Evolutionary conservation across 352 stramenopile species (phyloP), one percentile per base, ranked within the genome.

Genomic region (Phytophthora hibernalis): DNA sequence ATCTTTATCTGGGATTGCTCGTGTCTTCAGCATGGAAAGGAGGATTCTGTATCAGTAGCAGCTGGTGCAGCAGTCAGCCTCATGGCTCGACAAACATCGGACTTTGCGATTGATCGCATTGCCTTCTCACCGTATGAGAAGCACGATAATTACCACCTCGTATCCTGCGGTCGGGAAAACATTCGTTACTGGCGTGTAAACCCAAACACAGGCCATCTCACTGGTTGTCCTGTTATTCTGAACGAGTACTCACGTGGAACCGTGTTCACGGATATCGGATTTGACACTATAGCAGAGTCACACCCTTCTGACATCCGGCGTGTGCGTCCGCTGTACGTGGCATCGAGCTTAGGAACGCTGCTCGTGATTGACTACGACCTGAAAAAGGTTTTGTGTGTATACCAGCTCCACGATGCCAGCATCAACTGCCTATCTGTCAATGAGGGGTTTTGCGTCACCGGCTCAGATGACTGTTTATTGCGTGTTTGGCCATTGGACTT

Each of bases 401-500:
- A 97, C 61, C 82, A 93, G 50, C 72, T 98, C 15, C 93, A 98
- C 60, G 79, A 96, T 49, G 83, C 80, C 0, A 78, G 83, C 21
- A 97, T 98, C 60, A 85, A 91, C 26, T 87, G 82, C 31, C 61
- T 98, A 1, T 83, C 77, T 5, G 70, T 98, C 8, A 97, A 97
- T 57, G 89, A 97, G 42, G 91, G 88, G 1, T 98, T 97, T 53
- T 97, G 90, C 30, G 89, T 97, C 15, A 97, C 92, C 8, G 90
- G 85, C 16, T 88, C 86, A 0, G 85, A 89, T 24, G 93, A 98
- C 61, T 78, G 80, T n/a, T 93, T 87, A 56, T 65, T 98, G 12
- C 87, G 93, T 1, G 85, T 98, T 56, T 98, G 93, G 93, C 90
- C 93, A 9, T 70, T 97, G 1, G 92, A 97, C 70, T 98, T 98